A percentile compares a stretch with the other conserved stretches of the same genome.
These are phyloP conservation scores for Trametes maxima DNA, from an alignment of 768 basidiomycete genomes.

Conservation along the genomic window DNA sequence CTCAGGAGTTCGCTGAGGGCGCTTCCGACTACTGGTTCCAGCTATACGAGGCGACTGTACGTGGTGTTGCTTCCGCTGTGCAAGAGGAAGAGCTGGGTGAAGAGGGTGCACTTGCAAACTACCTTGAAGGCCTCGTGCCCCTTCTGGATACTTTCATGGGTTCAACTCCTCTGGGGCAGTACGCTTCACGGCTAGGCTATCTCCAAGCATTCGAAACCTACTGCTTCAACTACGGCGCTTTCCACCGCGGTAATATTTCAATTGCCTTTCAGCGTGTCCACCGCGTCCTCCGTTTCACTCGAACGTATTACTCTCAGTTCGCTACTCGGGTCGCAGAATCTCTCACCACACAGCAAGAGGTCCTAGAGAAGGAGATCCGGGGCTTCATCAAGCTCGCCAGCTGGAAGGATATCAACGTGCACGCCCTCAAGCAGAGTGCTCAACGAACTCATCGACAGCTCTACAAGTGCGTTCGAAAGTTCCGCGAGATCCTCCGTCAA, in stretches of 20 bases:
- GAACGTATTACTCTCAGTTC: slow-evolving; percentile 67
- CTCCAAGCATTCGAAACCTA: slow-evolving; percentile 68
- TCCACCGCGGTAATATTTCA: slow-evolving; percentile 31
- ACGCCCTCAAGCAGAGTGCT: slow-evolving; percentile 90
- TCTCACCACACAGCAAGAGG: slow-evolving; percentile 57
- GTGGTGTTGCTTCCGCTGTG: slow-evolving; percentile 56
- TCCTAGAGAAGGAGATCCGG: slow-evolving; percentile 78
- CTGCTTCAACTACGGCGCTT: slow-evolving; percentile 40
- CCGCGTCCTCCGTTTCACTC: slow-evolving; percentile 61
- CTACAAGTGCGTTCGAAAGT: slow-evolving; percentile 89
- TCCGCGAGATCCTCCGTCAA: slow-evolving; percentile 85
- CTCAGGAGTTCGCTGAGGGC: slow-evolving; percentile 43
- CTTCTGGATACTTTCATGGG: slow-evolving; percentile 82
- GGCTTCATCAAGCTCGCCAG: slow-evolving; percentile 93
- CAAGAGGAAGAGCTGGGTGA: slow-evolving; percentile 39
- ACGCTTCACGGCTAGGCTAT: slow-evolving; percentile 62
- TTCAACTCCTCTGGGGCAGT: slow-evolving; percentile 84
- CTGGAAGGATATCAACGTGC: slow-evolving; percentile 97
- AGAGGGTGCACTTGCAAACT: slow-evolving; percentile 42
- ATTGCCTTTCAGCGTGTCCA: slow-evolving; percentile 42
- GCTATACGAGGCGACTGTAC: slow-evolving; percentile 77
- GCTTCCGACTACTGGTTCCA: slow-evolving; percentile 88
- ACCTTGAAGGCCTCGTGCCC: slow-evolving; percentile 68
- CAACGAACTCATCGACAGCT: slow-evolving; percentile 88
- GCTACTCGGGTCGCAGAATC: slow-evolving; percentile 45